Percentiles rank a stretch among this genome's conserved stretches.
Evolutionary conservation across 352 stramenopile species (phyloP).

Genomic region (Globisporangium cederbergense): DNA sequence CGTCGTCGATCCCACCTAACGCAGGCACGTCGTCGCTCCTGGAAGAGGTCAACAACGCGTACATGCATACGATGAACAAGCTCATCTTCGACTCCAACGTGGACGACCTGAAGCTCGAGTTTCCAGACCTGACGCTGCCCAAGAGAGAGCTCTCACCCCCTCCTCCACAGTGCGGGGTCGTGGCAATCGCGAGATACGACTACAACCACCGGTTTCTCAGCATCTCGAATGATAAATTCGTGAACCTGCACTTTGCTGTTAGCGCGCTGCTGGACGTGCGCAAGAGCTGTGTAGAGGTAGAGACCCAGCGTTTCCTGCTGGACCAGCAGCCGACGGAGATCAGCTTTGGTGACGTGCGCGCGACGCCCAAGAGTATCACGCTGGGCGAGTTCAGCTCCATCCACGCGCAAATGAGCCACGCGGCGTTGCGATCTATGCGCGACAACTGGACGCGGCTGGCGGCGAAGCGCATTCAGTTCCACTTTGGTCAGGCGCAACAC

Average conservation of each 20-base stretch:
- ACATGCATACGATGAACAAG: constrained; percentile 93
- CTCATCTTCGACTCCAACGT: constrained; percentile 85
- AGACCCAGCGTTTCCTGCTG: constrained; percentile 57
- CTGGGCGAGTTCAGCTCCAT: constrained; percentile 66
- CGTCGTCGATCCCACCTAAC: constrained; percentile 48
- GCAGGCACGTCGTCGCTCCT: constrained; percentile 64
- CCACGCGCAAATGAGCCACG: constrained; percentile 69
- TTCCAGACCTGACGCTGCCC: constrained; percentile 48
- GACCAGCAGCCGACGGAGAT: constrained; percentile 66
- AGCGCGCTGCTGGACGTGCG: constrained; percentile 72
- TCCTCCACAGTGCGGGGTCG: constrained; percentile 48
- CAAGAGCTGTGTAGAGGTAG: constrained; percentile 61
- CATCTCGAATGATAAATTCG: constrained; percentile 59
- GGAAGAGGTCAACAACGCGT: constrained; percentile 89
- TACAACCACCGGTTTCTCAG: constrained; percentile 66
- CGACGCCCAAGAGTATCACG: constrained; percentile 62
- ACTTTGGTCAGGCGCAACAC: constrained; percentile 52
- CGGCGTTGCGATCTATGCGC: constrained; percentile 67
- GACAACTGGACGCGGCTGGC: constrained; percentile 73
- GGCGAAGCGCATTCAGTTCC: constrained; percentile 69
- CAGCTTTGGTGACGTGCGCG: constrained; percentile 45
- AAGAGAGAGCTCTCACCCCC: constrained; percentile 17
- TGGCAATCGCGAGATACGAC: constrained; percentile 50
- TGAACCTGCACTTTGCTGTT: constrained; percentile 70
- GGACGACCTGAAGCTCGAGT: constrained; percentile 56